Percentiles rank a stretch among this genome's conserved stretches.
Conservation (phyloP, 805 yeast genomes). For the Torulaspora maleeae region DNA sequence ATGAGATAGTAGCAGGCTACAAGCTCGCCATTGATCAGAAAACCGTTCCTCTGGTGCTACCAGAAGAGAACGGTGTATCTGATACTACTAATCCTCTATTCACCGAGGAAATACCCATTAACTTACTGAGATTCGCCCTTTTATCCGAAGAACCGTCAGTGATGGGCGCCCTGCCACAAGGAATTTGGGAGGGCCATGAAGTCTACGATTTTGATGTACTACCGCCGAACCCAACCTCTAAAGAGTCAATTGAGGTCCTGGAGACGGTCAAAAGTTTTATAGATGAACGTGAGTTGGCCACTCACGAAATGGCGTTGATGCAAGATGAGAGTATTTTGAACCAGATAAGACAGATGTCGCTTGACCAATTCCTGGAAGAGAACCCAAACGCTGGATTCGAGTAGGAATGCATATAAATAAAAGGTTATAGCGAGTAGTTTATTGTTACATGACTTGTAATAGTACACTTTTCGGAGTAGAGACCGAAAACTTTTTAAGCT, state of each 20-base stretch:
- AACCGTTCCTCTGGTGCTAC: neutral
- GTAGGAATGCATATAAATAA: neutral
- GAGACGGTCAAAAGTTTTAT: slow-evolving; percentile 36
- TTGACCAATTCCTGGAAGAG: slow-evolving; percentile 32
- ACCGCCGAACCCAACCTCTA: slow-evolving; percentile 50
- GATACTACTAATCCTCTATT: slow-evolving; percentile 20
- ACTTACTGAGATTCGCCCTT: slow-evolving; percentile 62
- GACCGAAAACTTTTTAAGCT: neutral
- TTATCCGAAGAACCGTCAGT: slow-evolving; percentile 66
- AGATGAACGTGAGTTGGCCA: slow-evolving; percentile 30
- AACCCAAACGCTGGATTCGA: slow-evolving; percentile 16
- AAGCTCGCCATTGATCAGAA: neutral
- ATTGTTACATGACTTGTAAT: slow-evolving; percentile 4
- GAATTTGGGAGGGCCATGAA: slow-evolving; percentile 57
- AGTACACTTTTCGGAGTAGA: slow-evolving; percentile 3
- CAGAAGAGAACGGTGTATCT: neutral
- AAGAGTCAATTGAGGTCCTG: slow-evolving; percentile 34
- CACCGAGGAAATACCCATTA: slow-evolving; percentile 45
- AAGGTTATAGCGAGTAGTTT: slow-evolving; percentile 1
- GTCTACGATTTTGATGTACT: slow-evolving; percentile 66
- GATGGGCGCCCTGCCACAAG: slow-evolving; percentile 63
- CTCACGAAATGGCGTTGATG: slow-evolving; percentile 25
- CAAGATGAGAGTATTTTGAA: slow-evolving; percentile 34
- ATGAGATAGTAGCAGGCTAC: slow-evolving; percentile 36
- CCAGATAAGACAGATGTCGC: slow-evolving; percentile 32